Evolutionary conservation across 2,329 filamentous ascomycete genomes (phyloP).

Genomic region (Emmonsiellopsis sp.): DNA sequence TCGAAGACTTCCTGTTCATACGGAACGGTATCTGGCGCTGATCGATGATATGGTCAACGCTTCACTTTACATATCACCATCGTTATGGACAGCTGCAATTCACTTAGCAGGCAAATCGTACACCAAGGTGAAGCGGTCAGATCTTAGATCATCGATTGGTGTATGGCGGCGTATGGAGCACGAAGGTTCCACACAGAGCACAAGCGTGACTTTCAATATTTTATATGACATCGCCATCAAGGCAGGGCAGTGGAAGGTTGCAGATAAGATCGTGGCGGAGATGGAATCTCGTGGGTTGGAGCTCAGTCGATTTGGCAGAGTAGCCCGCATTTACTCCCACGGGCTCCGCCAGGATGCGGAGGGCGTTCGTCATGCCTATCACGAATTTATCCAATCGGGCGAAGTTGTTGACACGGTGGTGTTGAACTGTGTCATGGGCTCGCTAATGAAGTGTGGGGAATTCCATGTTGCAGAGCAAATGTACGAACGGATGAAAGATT

Average conservation of each 20-base stretch:
- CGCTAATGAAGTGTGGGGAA: conserved; percentile 69
- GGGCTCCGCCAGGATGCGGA: conserved; percentile 66
- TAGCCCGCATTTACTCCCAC: conserved; percentile 74
- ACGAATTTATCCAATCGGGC: conserved; percentile 70
- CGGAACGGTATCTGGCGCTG: conserved; percentile 68
- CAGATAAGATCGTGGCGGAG: conserved; percentile 76
- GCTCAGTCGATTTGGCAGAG: conserved; percentile 71
- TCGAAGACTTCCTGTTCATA: conserved; percentile 44
- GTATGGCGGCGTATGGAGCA: conserved; percentile 89
- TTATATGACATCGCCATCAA: conserved; percentile 84
- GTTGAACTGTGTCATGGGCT: conserved; percentile 76
- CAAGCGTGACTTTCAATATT: conserved; percentile 83
- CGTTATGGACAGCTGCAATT: conserved; percentile 79
- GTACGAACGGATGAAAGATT: conserved; percentile 72
- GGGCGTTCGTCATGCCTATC: conserved; percentile 68
- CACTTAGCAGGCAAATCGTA: conserved; percentile 68
- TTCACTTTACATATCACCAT: conserved; percentile 56
- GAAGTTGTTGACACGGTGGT: conserved; percentile 83
- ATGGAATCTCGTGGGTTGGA: conserved; percentile 61
- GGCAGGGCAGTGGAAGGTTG: conserved; percentile 71
- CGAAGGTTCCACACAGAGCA: conserved; percentile 53
- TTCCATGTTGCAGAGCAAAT: conserved; percentile 67
- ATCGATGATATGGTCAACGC: conserved; percentile 72
- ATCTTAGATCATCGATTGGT: conserved; percentile 61
- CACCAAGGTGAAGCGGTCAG: conserved; percentile 45